Base-by-base conservation (phyloP, 306 rosid species). In the Erythrophleum fordii region DNA sequence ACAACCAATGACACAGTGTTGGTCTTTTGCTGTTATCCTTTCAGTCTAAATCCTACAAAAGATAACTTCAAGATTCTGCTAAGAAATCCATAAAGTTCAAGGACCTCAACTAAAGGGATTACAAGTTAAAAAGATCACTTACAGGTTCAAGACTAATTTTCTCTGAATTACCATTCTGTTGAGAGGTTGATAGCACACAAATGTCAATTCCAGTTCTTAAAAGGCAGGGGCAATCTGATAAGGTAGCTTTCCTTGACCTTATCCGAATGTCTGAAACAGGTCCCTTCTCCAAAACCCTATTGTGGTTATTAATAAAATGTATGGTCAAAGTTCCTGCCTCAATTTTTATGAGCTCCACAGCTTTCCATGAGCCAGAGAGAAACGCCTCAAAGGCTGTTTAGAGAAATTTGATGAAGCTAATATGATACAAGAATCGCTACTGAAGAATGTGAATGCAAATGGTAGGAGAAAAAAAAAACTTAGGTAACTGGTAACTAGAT, bases 341-440 rank as follows among this genome's bases (percentile, higher is more conserved):
- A 28, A 95, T 86, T 75, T 85, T 82, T 73, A 95, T 41, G 77
- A 59, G 85, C 68, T 95, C 88, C 85, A 89, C 91, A 12, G 90
- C 73, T 85, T 89, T 84, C 99, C 99, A 95, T 67, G 97, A 88
- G 25, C 94, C 92, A 76, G 39, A 80, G 45, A 75, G 82, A 46
- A 78, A 82, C 52, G 95, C 97, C 85, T 95, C 99, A 77, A 95
- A 95, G 8, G 94, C 99, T 93, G 87, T 52, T 72, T 76, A 81
- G 64, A 72, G 42, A 41, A 73, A n/a, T 26, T 69, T 20, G 51
- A 75, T 37, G 18, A 77, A 73, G 59, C 48, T 44, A 67, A 22
- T 31, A 37, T 11, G 13, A 45, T 72, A 58, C 4, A n/a, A 35
- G 67, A 79, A 46, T 64, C 46, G 22, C 55, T 31, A 46, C 20